These are phyloP conservation scores for Ascochyta lentis DNA, from an alignment of 2,329 filamentous ascomycete genomes.

Conservation along the genomic window DNA sequence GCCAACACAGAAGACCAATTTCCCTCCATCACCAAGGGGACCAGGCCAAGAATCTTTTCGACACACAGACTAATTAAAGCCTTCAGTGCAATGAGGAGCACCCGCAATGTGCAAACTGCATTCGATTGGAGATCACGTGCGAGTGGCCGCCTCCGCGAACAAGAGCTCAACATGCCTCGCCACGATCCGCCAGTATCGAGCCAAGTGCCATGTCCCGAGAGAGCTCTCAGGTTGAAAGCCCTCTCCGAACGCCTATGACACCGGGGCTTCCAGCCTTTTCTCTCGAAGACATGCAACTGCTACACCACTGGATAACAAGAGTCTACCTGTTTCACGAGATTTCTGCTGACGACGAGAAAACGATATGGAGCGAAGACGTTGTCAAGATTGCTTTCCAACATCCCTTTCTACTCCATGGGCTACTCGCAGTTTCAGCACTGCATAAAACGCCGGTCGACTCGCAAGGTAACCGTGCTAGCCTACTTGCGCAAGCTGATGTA, in stretches of 20 bases:
- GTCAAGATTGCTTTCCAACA: constrained; percentile 36
- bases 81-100: constrained; percentile 40
- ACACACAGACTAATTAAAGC: background rate
- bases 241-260: constrained; percentile 20
- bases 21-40: background rate
- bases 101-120: constrained; percentile 40
- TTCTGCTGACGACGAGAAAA: constrained; percentile 11
- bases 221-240: constrained; percentile 20
- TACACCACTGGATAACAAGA: constrained; percentile 40
- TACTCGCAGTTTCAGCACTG: constrained; percentile 39
- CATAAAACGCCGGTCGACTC: constrained; percentile 34
- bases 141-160: constrained; percentile 30
- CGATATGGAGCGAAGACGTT: constrained; percentile 28
- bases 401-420: constrained; percentile 38
- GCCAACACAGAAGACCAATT: background rate
- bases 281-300: constrained; percentile 32
- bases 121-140: constrained; percentile 37
- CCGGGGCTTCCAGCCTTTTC: background rate
- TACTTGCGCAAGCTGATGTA: constrained; percentile 35
- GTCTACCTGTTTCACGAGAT: constrained; percentile 27
- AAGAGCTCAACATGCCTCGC: background rate
- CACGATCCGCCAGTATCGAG: background rate
- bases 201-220: constrained; percentile 1
- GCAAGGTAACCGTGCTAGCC: constrained; percentile 23
- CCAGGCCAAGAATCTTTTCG: background rate